Evolutionary conservation across 1,139 yeast species (phyloP).

Genomic region (Lizanozyma gosingica): DNA sequence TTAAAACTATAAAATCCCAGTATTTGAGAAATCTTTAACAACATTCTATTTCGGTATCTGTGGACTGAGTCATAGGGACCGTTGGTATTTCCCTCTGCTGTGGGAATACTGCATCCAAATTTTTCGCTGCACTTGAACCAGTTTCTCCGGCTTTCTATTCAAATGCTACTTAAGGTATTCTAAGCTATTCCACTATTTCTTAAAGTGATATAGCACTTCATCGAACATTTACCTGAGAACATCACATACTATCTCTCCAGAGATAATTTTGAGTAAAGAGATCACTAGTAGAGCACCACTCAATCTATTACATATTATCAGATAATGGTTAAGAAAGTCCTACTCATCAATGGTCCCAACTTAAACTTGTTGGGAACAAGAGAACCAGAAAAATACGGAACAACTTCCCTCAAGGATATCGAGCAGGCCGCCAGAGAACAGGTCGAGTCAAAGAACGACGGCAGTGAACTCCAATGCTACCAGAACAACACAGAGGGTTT

Average conservation of each 20-base stretch:
- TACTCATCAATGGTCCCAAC: constrained; percentile 40
- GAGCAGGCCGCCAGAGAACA: constrained; percentile 32
- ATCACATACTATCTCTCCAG: too few relatives aligned
- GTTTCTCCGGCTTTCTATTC: neutral
- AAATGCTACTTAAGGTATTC: too few relatives aligned
- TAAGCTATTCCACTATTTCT: too few relatives aligned
- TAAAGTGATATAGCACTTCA: too few relatives aligned
- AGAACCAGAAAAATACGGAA: constrained; percentile 43
- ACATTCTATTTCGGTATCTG: too few relatives aligned
- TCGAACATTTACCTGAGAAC: too few relatives aligned
- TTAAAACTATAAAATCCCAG: too few relatives aligned
- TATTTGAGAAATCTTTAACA: too few relatives aligned
- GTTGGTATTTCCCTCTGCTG: too few relatives aligned
- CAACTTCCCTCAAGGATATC: constrained; percentile 32
- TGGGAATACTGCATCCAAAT: neutral
- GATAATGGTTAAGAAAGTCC: constrained; percentile 33
- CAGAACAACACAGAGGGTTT: constrained; percentile 43
- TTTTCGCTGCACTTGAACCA: neutral
- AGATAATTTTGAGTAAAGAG: neutral
- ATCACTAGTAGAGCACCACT: constrained; percentile 15
- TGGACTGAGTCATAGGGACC: too few relatives aligned
- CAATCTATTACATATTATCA: neutral
- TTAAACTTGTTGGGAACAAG: constrained; percentile 39
- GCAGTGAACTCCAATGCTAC: constrained; percentile 21
- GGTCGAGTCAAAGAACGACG: constrained; percentile 21